Percentiles rank a stretch among this genome's conserved stretches.
Evolutionary conservation across 1,284 basidiomycete species (phyloP).

Genomic region (Sporisorium iseilematis-ciliati): DNA sequence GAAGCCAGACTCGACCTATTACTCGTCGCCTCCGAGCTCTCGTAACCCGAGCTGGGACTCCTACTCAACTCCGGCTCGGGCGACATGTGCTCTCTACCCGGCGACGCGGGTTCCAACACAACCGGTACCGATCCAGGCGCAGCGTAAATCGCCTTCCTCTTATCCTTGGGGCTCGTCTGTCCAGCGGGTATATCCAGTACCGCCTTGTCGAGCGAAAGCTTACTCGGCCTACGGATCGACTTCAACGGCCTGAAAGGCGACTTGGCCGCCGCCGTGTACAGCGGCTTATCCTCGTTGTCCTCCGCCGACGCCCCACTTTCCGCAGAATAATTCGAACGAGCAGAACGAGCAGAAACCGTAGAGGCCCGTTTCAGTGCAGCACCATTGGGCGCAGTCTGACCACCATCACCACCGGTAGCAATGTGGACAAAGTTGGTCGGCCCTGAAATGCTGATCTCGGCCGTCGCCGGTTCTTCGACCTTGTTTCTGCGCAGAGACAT

Average conservation of each 20-base stretch:
- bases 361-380: slow-evolving; percentile 17
- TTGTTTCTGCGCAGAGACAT: slow-evolving; percentile 25
- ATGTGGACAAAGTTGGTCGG: slow-evolving; percentile 42
- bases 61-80: slow-evolving; percentile 36
- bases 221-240: slow-evolving; percentile 31
- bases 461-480: slow-evolving; percentile 7
- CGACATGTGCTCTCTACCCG: slow-evolving; percentile 5
- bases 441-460: slow-evolving; percentile 18
- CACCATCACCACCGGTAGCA: slow-evolving; percentile 18
- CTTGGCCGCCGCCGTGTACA: slow-evolving; percentile 3
- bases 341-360: slow-evolving; percentile 3
- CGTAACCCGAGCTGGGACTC: slow-evolving; percentile 30
- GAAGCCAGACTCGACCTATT: slow-evolving; percentile 25
- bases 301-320: background rate
- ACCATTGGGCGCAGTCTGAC: background rate
- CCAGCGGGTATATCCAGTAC: background rate
- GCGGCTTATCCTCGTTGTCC: slow-evolving; percentile 12
- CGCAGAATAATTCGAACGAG: slow-evolving; percentile 14
- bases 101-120: slow-evolving; percentile 19
- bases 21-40: slow-evolving; percentile 11
- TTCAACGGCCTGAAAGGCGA: slow-evolving; percentile 31
- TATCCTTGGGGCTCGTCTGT: slow-evolving; percentile 28
- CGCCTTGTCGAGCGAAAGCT: slow-evolving; percentile 5
- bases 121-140: slow-evolving; percentile 10
- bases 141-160: slow-evolving; percentile 41